These are phyloP conservation scores for Solidago caesia DNA, from an alignment of 129 eudicot species.

Conservation along the genomic window DNA sequence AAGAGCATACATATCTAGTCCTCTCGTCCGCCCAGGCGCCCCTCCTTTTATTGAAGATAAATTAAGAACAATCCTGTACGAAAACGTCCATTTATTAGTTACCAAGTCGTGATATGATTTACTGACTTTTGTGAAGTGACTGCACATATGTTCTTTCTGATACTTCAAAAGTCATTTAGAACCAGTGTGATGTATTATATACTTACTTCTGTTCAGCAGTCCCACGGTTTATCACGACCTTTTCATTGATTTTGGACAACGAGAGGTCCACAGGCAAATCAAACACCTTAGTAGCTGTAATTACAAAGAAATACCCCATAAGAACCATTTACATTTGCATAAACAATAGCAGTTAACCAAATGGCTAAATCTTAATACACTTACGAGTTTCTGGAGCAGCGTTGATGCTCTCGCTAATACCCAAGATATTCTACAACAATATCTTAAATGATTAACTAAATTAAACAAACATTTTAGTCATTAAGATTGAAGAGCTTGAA, in stretches of 20 bases:
- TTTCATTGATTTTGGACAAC: constrained; percentile 49
- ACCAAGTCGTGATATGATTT: neutral
- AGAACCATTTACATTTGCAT: constrained; percentile 6
- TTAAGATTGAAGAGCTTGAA: neutral
- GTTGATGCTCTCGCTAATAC: constrained; percentile 44
- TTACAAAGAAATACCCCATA: constrained; percentile 19
- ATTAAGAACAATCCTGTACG: constrained; percentile 42
- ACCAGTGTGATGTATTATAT: neutral
- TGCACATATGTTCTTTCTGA: neutral
- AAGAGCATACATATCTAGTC: constrained; percentile 34
- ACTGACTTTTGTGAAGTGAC: neutral
- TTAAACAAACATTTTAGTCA: neutral
- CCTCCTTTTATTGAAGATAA: constrained; percentile 51
- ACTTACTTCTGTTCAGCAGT: constrained; percentile 35
- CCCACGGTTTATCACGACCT: constrained; percentile 47
- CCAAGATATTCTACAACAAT: constrained; percentile 66
- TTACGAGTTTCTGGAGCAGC: constrained; percentile 43
- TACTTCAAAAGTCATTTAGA: neutral
- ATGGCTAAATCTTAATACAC: constrained; percentile 4
- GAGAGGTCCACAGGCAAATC: constrained; percentile 57
- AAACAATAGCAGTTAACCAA: neutral
- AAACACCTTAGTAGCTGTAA: constrained; percentile 44
- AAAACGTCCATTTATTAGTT: neutral
- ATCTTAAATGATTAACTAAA: neutral
- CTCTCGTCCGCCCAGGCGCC: constrained; percentile 54